Evolutionary conservation across 768 basidiomycete genomes (phyloP).

Genomic region (Calvatia gigantea): DNA sequence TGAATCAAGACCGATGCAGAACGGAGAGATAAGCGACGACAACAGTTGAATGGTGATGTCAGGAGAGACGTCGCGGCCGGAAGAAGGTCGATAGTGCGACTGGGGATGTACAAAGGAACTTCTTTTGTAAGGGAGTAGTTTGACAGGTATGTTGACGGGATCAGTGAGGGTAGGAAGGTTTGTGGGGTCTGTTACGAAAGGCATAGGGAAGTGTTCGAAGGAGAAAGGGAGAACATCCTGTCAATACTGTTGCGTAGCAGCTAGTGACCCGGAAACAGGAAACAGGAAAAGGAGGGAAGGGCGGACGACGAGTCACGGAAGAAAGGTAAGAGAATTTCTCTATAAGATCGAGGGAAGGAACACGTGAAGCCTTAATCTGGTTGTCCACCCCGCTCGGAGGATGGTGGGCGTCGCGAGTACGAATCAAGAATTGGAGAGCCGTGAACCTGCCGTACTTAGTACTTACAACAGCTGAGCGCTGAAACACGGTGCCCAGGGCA

Average conservation of each 20-base stretch:
- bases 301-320: neutral
- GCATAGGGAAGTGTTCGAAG: neutral
- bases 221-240: neutral
- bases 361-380: neutral
- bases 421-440: neutral
- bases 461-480: neutral
- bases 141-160: slow-evolving; percentile 8
- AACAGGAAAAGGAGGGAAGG: neutral
- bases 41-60: neutral
- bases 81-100: neutral
- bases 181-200: neutral
- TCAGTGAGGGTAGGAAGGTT: slow-evolving; percentile 1
- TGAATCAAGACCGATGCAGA: neutral
- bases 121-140: neutral
- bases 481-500: neutral
- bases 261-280: too few species aligned
- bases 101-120: neutral
- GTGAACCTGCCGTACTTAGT: neutral
- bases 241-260: neutral
- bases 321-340: neutral
- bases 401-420: neutral
- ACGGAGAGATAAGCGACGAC: neutral
- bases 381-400: neutral
- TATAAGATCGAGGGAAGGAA: slow-evolving; percentile 4
- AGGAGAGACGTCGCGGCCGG: neutral